Evolutionary conservation across 495 filamentous ascomycete genomes (phyloP), one percentile per base, ranked within the genome.

Genomic region (Aspergillus homomorphus): DNA sequence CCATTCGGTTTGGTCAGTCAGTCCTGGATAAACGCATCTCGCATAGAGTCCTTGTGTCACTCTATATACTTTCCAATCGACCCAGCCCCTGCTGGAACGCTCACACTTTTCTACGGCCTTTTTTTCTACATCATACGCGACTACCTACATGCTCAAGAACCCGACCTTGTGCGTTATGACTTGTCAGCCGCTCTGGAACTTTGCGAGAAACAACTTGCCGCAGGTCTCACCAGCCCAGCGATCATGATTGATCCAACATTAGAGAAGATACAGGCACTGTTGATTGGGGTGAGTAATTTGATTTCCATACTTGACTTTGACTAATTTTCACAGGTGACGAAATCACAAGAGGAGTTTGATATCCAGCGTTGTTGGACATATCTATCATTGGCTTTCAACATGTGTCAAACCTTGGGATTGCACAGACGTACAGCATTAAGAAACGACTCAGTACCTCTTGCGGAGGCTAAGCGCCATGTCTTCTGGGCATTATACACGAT

Each of bases 401-500:
- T 69, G 62, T 69, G 66, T 23, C 66, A 69, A 30, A 64, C 55
- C 4, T 52, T 66, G 49, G 66, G 66, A 9, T 30, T 64, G 14
- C 66, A 69, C 26, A 51, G 66, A 9, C 53, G 51, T 19, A 51
- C 49, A 23, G 61, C 66, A n/a, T 50, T 63, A 1, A 38, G 49
- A 28, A 14, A 51, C 16, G 66, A 69, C 49, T 14, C 55, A 0
- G 46, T 51, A 3, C 3, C 57, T 0, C 16, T 61, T 0, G 63
- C 66, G 0, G 59, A 69, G 48, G 50, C 63, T 9, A 69, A 69
- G 18, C 59, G 66, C 14, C 66, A 64, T 45, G 63, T 52, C 14
- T 69, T 69, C 42, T 69, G 66, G 66, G 62, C 63, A 0, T 52
- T 69, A 2, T 69, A 69, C 26, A 69, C 64, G 0, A 62, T 66